Percentiles rank a stretch among this genome's conserved stretches.
These are phyloP conservation scores for Papilionanthe hybrid DNA, from an alignment of 116 monocot genomes.

Conservation along the genomic window DNA sequence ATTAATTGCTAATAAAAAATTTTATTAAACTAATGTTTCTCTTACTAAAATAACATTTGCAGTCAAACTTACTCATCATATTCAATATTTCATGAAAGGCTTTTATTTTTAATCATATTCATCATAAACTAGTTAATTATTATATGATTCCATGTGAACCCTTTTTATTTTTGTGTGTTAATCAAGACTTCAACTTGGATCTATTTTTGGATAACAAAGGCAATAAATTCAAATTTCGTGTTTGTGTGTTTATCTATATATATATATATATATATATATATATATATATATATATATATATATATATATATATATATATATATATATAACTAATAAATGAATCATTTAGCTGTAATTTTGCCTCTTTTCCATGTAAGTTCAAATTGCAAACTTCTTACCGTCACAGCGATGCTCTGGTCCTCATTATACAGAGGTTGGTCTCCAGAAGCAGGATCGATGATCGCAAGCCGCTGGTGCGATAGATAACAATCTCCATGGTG, in stretches of 20 bases:
- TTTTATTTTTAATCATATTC: neutral
- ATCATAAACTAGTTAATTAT: neutral
- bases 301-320: too few relatives aligned
- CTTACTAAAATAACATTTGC: neutral
- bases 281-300: too few relatives aligned
- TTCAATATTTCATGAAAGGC: neutral
- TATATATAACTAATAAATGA: neutral
- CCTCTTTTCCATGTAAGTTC: neutral
- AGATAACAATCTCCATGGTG: constrained; percentile 31
- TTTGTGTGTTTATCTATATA: too few relatives aligned
- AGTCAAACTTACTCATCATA: too few relatives aligned
- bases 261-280: too few relatives aligned
- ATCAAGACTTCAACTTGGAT: neutral
- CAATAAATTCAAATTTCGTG: neutral
- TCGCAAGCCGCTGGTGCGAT: constrained; percentile 46
- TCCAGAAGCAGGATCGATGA: constrained; percentile 52
- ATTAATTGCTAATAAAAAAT: neutral
- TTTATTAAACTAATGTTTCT: neutral
- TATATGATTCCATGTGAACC: neutral
- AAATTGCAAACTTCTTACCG: constrained; percentile 21
- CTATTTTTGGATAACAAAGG: neutral
- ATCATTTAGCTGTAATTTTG: neutral
- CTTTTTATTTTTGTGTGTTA: neutral
- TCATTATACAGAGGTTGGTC: constrained; percentile 53
- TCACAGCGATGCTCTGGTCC: constrained; percentile 37